Evolutionary conservation across 306 rosid species (phyloP).

Genomic region (Spatholobus suberectus): DNA sequence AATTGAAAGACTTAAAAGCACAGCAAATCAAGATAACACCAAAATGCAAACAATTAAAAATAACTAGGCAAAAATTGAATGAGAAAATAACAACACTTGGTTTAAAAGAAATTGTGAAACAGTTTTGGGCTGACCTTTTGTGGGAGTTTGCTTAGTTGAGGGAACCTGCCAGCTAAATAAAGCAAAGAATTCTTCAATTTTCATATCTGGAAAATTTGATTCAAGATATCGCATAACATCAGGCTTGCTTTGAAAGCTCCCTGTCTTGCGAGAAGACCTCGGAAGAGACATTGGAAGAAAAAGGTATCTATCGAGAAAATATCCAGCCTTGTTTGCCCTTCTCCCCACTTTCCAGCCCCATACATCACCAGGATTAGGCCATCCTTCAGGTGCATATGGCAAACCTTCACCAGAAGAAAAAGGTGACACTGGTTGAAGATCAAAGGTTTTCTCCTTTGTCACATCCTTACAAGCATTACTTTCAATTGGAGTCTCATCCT

Average conservation of each 20-base stretch:
- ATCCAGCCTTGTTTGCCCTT: conserved; percentile 55
- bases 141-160: conserved; percentile 31
- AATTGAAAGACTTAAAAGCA: background rate
- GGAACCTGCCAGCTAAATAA: conserved; percentile 72
- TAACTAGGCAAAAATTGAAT: background rate
- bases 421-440: conserved; percentile 50
- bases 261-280: background rate
- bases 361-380: conserved; percentile 75
- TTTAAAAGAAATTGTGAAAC: background rate
- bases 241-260: conserved; percentile 57
- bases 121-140: conserved; percentile 54
- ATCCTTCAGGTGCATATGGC: conserved; percentile 77
- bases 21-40: background rate
- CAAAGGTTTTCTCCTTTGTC: conserved; percentile 39
- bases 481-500: conserved; percentile 42
- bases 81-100: background rate
- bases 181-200: conserved; percentile 57
- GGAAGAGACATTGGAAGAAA: conserved; percentile 57
- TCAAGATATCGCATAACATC: conserved; percentile 54
- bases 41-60: background rate
- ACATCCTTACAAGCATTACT: conserved; percentile 30
- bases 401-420: conserved; percentile 65
- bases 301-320: conserved; percentile 59
- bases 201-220: conserved; percentile 51
- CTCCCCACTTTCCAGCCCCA: conserved; percentile 76